Evolutionary conservation across 1,284 basidiomycete species (phyloP), one percentile per base, ranked within the genome.

Genomic region (Irpex sp.): DNA sequence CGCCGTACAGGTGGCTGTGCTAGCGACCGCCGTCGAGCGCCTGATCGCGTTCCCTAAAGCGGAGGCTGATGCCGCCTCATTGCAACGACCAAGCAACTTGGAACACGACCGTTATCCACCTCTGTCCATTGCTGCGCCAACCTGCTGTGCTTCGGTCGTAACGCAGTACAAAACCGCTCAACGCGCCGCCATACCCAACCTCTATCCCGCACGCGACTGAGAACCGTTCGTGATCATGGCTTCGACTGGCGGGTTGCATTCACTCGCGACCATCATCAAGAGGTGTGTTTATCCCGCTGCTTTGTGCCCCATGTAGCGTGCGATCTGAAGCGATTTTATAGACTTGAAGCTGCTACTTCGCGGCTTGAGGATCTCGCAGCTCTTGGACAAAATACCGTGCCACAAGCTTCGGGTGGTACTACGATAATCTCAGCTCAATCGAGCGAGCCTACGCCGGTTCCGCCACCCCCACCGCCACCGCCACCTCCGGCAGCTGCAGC

Each of bases 271-370:
- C n/a, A 87, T 91, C 65, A 87, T 91, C 71, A 91, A 91, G 75
- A 83, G 93, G 93, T 93, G 71, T 61, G 82, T 74, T 36, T 45
- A 57, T 21, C 12, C 58, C 47, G 64, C 45, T 60, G 4, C 48
- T 51, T 7, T 39, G 37, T 33, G 28, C 58, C 23, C 39, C 28
- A 10, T 35, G 49, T 36, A 65, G 58, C 54, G 12, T 58, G 56
- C 61, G 36, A 39, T 56, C 61, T 53, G 6, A 58, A 12, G 28
- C 16, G 16, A 37, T 67, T 57, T 14, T 63, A 28, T 68, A 92
- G 92, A 65, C 82, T 94, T 58, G 91, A 96, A 81, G 96, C 97
- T 53, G 94, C 94, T 2, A 96, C 95, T 7, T 94, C 93, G 57
- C 87, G 96, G 58, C 85, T 99, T 33, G 96, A 99, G 76, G 96